Evolutionary conservation across 164 flowering plant species (phyloP).

Genomic region (Cinnamomum chago): DNA sequence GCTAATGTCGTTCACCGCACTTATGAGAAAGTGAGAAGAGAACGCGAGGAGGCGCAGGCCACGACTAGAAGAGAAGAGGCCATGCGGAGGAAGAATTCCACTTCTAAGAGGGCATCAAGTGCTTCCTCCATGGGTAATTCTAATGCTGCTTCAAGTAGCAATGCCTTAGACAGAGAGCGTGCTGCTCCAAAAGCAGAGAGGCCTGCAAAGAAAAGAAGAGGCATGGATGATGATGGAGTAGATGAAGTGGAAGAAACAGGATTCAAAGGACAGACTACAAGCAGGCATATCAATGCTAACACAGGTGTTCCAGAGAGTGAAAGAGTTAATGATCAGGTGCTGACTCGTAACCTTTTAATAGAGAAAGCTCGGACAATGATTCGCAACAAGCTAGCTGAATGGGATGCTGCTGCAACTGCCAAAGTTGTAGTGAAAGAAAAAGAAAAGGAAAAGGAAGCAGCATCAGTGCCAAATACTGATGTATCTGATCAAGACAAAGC

Average conservation of each 20-base stretch:
- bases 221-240: slow-evolving; percentile 24
- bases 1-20: slow-evolving; percentile 53
- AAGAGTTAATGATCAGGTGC: not conserved
- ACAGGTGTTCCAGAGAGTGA: slow-evolving; percentile 11
- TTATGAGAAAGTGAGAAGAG: slow-evolving; percentile 63
- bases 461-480: slow-evolving; percentile 7
- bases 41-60: slow-evolving; percentile 66
- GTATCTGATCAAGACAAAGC: slow-evolving; percentile 16
- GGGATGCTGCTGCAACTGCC: slow-evolving; percentile 19
- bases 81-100: slow-evolving; percentile 37
- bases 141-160: slow-evolving; percentile 12
- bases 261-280: not conserved
- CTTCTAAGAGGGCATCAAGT: slow-evolving; percentile 30
- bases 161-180: not conserved
- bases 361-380: slow-evolving; percentile 61
- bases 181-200: slow-evolving; percentile 20
- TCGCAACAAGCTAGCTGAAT: slow-evolving; percentile 35
- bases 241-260: slow-evolving; percentile 12
- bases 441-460: slow-evolving; percentile 7
- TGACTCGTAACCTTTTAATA: slow-evolving; percentile 41
- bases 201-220: slow-evolving; percentile 38
- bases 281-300: slow-evolving; percentile 6
- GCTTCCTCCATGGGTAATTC: slow-evolving; percentile 14
- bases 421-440: slow-evolving; percentile 20
- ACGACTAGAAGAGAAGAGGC: slow-evolving; percentile 36